Conservation (phyloP, 495 filamentous ascomycete genomes). For the Xylaria acuta region DNA sequence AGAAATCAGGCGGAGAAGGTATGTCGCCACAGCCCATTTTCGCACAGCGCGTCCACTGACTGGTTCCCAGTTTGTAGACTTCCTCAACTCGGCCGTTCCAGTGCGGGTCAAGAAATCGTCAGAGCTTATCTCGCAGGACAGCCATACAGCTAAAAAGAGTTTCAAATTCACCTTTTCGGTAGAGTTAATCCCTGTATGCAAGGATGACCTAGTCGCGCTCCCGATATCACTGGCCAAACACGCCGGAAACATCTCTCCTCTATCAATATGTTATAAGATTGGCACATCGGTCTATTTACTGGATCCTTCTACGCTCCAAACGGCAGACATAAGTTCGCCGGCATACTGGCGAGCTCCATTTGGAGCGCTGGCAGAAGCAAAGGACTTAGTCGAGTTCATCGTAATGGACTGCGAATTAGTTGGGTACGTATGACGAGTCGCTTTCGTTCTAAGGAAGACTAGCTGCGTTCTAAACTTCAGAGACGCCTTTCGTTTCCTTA, state of each 20-base stretch:
- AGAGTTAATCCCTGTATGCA: conserved; percentile 90
- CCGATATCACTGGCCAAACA: conserved; percentile 85
- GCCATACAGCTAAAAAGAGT: conserved; percentile 83
- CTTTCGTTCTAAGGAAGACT: not conserved
- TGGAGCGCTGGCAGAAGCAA: conserved; percentile 77
- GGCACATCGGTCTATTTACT: conserved; percentile 88
- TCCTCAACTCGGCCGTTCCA: conserved; percentile 81
- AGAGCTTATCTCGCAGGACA: conserved; percentile 91
- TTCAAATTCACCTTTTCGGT: conserved; percentile 93
- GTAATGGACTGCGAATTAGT: conserved; percentile 91
- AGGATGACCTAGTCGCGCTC: conserved; percentile 93
- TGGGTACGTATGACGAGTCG: conserved; percentile 52
- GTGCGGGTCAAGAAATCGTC: conserved; percentile 82
- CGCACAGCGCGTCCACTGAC: not conserved
- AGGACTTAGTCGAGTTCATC: conserved; percentile 88
- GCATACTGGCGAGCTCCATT: conserved; percentile 92
- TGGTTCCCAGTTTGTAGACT: conserved; percentile 72
- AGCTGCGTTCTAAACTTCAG: not conserved
- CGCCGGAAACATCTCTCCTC: conserved; percentile 84
- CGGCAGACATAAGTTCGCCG: conserved; percentile 77
- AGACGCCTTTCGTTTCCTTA: not conserved
- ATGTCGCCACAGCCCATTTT: not conserved
- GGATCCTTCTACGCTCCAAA: conserved; percentile 90
- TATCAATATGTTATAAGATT: conserved; percentile 84
- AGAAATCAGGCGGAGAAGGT: conserved; percentile 86